Evolutionary conservation across 202 grass and related monocot genomes (phyloP), one percentile per base, ranked within the genome.

Genomic region (Elaeis oleifera): DNA sequence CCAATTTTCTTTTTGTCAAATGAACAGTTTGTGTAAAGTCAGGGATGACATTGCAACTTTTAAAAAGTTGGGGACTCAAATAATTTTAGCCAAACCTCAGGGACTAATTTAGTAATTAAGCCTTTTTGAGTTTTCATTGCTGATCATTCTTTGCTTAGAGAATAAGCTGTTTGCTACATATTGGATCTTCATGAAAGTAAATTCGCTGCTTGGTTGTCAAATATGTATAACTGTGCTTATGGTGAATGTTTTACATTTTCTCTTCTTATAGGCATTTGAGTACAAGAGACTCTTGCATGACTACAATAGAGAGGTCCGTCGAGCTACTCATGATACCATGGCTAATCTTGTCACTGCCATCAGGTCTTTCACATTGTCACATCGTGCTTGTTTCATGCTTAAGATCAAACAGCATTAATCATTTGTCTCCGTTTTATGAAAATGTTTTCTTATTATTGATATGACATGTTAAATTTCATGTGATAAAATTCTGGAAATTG

Each of bases 271-370:
- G 91, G 74, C 79, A 79, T 96, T 96, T 53, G 91, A 96, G 77
- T 96, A 96, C 75, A 96, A 85, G 78, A 83, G 68, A 63, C 62
- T 96, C 65, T 74, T 91, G 58, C 84, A 85, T 71, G 91, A 96
- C 71, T 96, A 90, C 59, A 91, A 91, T 60, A 85, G 91, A 82
- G 91, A 96, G 13, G 91, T 91, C 72, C 91, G 91, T 24, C 81
- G 84, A 64, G 78, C 87, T 76, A 96, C 87, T 49, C 88, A 86
- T 56, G 91, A 91, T 52, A 80, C 84, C 64, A 96, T 96, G 91
- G 72, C 81, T 65, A 82, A 73, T 64, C 84, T 91, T 61, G 84
- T 91, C 27, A 89, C 53, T 44, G 63, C 76, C 57, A 71, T 96
- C 77, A 89, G 84, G 91, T 96, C 80, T 78, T 44, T 44, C 36